Conservation (phyloP, 805 yeast genomes). For the Yarrowia porcina region DNA sequence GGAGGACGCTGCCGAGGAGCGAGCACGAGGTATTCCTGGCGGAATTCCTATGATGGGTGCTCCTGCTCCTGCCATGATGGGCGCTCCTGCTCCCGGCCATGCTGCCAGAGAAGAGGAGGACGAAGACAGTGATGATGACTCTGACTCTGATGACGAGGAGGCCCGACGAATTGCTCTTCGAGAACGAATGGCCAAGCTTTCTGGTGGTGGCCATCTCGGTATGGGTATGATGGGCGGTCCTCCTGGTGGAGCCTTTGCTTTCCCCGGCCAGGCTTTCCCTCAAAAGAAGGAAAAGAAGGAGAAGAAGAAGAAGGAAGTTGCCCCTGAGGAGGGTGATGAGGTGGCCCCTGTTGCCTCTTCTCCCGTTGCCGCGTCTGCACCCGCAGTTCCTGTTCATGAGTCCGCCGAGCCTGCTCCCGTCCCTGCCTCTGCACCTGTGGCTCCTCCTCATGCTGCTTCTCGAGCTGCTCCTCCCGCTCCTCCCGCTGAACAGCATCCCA, state of each 20-base stretch:
- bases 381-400: neutral
- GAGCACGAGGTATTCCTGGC: neutral
- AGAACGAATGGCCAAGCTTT: constrained; percentile 93
- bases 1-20: neutral
- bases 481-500: neutral
- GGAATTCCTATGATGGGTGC: constrained; percentile 14
- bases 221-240: constrained; percentile 34
- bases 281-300: constrained; percentile 37
- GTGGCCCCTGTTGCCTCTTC: neutral
- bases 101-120: constrained; percentile 35
- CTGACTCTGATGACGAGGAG: constrained; percentile 47
- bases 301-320: constrained; percentile 26
- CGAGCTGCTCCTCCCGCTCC: neutral
- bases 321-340: constrained; percentile 28
- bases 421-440: neutral
- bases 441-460: neutral
- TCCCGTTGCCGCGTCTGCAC: neutral
- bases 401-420: neutral
- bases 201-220: constrained; percentile 66
- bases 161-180: constrained; percentile 70
- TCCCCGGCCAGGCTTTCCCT: constrained; percentile 32
- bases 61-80: constrained; percentile 17
- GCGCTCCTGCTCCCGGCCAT: constrained; percentile 17
- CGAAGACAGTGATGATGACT: constrained; percentile 38
- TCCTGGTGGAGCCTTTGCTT: constrained; percentile 36